These are phyloP conservation scores for sunflower (Helianthus annuus) DNA, from an alignment of 129 eudicot genomes.

Conservation along the genomic window HanXRQr2.0-SUNRISE NC_035448.2:166915881-166916380, in stretches of 20 bases:
- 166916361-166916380: background rate
- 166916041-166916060: background rate
- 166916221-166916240: conserved; percentile 1
- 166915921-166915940: background rate
- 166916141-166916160: background rate
- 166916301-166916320: background rate
- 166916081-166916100: background rate
- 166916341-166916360: background rate
- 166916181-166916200: background rate
- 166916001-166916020: conserved; percentile 18
- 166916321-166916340: background rate
- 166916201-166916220: background rate
- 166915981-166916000: background rate
- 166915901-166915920: background rate
- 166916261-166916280: background rate
- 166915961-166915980: background rate
- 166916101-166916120: background rate
- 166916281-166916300: background rate
- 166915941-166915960: background rate
- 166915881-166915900: too few relatives aligned
- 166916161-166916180: background rate
- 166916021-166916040: background rate
- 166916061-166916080: conserved; percentile 21
- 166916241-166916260: background rate
- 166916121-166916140: background rate